phyloP scores from a whole-genome alignment of 805 yeast genomes.

The Kazachstania bromeliacearum region DNA sequence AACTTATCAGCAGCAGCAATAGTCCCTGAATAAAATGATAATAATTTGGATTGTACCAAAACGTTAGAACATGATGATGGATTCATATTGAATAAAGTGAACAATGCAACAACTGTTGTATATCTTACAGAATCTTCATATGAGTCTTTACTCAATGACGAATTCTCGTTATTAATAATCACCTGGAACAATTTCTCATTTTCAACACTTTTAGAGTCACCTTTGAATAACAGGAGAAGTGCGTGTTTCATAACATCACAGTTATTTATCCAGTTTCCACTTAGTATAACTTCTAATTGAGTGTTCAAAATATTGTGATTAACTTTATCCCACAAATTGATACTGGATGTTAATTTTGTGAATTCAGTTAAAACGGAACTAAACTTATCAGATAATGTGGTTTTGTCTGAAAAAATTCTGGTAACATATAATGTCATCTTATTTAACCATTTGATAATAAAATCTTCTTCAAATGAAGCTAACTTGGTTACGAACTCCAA shows the following conservation, averaged over 20 bases:
- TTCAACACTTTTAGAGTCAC: constrained; percentile 32
- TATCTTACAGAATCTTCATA: constrained; percentile 28
- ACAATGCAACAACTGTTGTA: constrained; percentile 39
- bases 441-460: constrained; percentile 41
- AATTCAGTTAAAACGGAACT: constrained; percentile 28
- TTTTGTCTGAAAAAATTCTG: constrained; percentile 49
- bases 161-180: constrained; percentile 43
- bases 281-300: constrained; percentile 54
- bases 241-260: constrained; percentile 39
- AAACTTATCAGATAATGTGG: constrained; percentile 22
- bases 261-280: constrained; percentile 38
- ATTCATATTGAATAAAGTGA: constrained; percentile 41
- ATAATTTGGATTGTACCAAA: constrained; percentile 40
- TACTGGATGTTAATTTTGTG: constrained; percentile 23
- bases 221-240: constrained; percentile 32
- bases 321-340: constrained; percentile 33
- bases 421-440: constrained; percentile 54
- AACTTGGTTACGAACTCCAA: constrained; percentile 18
- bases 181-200: constrained; percentile 52
- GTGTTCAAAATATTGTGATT: constrained; percentile 45
- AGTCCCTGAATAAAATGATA: constrained; percentile 56
- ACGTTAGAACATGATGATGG: constrained; percentile 36
- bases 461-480: constrained; percentile 12
- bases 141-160: constrained; percentile 24
- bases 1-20: constrained; percentile 50